phyloP scores from a whole-genome alignment of 305 asterid species.

The Plantago lanceolata region DNA sequence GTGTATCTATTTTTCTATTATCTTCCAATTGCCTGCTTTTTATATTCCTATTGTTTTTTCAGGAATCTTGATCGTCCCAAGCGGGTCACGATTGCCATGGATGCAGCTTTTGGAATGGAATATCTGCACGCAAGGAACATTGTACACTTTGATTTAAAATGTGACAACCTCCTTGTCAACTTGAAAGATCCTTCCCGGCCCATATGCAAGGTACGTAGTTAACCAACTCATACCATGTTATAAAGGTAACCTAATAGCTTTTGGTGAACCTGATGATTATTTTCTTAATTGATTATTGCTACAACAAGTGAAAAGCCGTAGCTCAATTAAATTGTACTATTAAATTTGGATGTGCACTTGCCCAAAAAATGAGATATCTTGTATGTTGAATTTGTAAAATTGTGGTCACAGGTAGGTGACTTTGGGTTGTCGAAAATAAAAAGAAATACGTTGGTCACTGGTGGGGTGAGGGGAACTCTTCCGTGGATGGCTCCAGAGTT shows the following conservation, averaged over 20 bases:
- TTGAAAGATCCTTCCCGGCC: slow-evolving; percentile 89
- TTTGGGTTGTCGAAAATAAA: slow-evolving; percentile 88
- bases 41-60: slow-evolving; percentile 24
- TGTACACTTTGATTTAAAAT: slow-evolving; percentile 86
- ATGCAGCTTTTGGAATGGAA: slow-evolving; percentile 97
- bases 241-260: too few relatives aligned
- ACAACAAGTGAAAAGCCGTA: background rate
- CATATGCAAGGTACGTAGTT: slow-evolving; percentile 91
- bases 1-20: background rate
- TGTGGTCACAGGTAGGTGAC: slow-evolving; percentile 64
- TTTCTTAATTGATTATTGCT: too few relatives aligned
- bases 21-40: background rate
- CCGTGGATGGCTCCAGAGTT: slow-evolving; percentile 99
- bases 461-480: slow-evolving; percentile 92
- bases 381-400: background rate
- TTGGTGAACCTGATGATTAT: background rate
- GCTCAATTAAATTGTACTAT: background rate
- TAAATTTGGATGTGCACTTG: too few relatives aligned
- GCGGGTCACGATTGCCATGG: slow-evolving; percentile 83
- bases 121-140: slow-evolving; percentile 85
- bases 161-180: slow-evolving; percentile 91
- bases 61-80: slow-evolving; percentile 95
- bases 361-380: too few relatives aligned
- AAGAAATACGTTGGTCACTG: slow-evolving; percentile 85
- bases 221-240: background rate